Evolutionary conservation across 768 basidiomycete species (phyloP), one percentile per base, ranked within the genome.

Genomic region (Candolleomyces eurysporus): DNA sequence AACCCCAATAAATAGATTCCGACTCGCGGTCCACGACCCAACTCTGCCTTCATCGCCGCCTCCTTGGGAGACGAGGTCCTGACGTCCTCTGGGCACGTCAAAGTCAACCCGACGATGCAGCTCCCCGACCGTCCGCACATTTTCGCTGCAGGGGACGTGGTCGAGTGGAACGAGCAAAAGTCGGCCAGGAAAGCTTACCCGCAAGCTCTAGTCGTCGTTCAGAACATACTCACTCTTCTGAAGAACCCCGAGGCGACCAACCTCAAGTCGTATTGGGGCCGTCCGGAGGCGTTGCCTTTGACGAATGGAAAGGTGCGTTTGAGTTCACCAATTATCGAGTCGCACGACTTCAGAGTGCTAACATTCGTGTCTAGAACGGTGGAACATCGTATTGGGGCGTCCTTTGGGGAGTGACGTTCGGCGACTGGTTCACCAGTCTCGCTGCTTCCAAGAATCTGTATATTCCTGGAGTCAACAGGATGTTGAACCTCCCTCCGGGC

Each of bases 1-100:
- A 26, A 16, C 14, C 8, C 32, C 32, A 32, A 22, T 30, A 10
- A 52, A 22, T 42, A 76, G 77, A 45, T 77, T 16, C 53, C 70
- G 1, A 69, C 74, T 16, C 58, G 72, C 13, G 76, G 77, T 5
- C 75, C 76, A 3, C 73, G 74, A n/a, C 76, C 77, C 2, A 71
- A 83, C 65, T 86, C 85, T 0, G 75, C 62, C 2, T 80, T 86
- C 64, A 70, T 87, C 13, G 65, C 52, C 17, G 59, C 72, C 36
- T 79, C 82, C 14, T 69, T 79, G 10, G 76, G 76, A 8, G 48
- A 64, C 1, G 67, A 68, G 36, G 59, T 58, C 3, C 73, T 85
- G 1, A 72, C 58, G 48, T 66, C 43, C 59, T 64, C 50, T 72
- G 80, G 63, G 65, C 70, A 61, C 42, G 75, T 88, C 62, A 82